Evolutionary conservation across 1,284 basidiomycete species (phyloP).

Genomic region (Earliella scabrosa): DNA sequence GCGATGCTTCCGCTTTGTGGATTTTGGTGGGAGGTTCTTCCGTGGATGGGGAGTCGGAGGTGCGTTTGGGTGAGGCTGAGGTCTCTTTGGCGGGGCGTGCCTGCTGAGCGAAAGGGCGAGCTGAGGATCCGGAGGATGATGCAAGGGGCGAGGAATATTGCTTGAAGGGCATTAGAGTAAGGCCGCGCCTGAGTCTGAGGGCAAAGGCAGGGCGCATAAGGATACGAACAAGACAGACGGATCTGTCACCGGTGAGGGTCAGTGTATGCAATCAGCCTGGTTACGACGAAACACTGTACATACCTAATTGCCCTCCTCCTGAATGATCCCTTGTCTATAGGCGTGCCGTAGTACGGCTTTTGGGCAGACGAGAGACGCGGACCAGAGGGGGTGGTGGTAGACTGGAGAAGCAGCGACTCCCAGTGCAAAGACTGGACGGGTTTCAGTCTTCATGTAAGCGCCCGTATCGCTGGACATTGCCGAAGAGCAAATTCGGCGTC

Average conservation of each 20-base stretch:
- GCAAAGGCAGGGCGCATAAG: constrained; percentile 55
- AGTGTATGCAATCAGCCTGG: neutral
- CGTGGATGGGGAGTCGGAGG: constrained; percentile 17
- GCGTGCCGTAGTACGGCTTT: neutral
- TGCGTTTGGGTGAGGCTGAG: constrained; percentile 22
- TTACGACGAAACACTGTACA: neutral
- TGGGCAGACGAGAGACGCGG: neutral
- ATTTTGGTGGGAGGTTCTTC: constrained; percentile 29
- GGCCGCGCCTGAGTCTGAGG: constrained; percentile 52
- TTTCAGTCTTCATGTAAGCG: neutral
- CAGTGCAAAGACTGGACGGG: too few relatives aligned
- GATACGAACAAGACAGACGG: constrained; percentile 18
- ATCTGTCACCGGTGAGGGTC: constrained; percentile 9
- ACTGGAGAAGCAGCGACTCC: neutral
- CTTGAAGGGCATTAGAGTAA: constrained; percentile 57
- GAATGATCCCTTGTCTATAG: neutral
- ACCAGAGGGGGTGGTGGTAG: neutral
- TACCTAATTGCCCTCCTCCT: constrained; percentile 3
- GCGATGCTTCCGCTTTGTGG: constrained; percentile 23
- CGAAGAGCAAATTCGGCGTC: neutral
- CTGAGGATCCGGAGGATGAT: constrained; percentile 31
- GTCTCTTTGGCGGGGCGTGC: constrained; percentile 16
- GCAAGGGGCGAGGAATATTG: constrained; percentile 27
- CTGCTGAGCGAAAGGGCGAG: constrained; percentile 28
- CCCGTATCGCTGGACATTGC: neutral